phyloP scores from a whole-genome alignment of 257 asterid genomes.

The Primulina tabacum region DNA sequence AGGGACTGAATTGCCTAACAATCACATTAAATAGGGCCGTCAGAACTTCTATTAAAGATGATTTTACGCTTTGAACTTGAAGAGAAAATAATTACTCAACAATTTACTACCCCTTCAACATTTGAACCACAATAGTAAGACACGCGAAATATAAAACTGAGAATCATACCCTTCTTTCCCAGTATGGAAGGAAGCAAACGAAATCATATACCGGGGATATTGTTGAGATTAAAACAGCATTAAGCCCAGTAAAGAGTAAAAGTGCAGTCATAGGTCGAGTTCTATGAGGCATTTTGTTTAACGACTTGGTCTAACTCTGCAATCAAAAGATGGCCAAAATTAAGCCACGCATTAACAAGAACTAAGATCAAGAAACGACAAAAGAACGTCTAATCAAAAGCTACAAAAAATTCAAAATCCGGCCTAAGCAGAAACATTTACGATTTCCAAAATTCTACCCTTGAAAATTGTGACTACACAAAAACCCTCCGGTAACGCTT shows the following conservation, averaged over 20 bases:
- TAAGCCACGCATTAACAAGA: neutral
- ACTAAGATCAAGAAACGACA: neutral
- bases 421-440: neutral
- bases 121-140: conserved; percentile 11
- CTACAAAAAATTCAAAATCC: neutral
- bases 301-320: conserved; percentile 18
- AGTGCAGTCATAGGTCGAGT: conserved; percentile 84
- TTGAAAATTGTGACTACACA: neutral
- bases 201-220: conserved; percentile 79
- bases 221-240: conserved; percentile 68
- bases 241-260: conserved; percentile 75
- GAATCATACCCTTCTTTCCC: conserved; percentile 77
- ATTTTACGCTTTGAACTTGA: neutral
- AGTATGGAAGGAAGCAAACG: conserved; percentile 78
- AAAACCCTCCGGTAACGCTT: neutral
- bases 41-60: neutral
- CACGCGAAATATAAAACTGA: neutral
- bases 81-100: neutral
- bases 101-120: conserved; percentile 6
- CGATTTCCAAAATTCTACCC: neutral
- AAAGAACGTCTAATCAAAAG: too few relatives aligned
- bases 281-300: conserved; percentile 74
- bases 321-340: conserved; percentile 20
- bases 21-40: too few relatives aligned
- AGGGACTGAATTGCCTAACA: neutral